Base-by-base conservation (phyloP, 495 filamentous ascomycete species). In the Gamarada debralockiae region DNA sequence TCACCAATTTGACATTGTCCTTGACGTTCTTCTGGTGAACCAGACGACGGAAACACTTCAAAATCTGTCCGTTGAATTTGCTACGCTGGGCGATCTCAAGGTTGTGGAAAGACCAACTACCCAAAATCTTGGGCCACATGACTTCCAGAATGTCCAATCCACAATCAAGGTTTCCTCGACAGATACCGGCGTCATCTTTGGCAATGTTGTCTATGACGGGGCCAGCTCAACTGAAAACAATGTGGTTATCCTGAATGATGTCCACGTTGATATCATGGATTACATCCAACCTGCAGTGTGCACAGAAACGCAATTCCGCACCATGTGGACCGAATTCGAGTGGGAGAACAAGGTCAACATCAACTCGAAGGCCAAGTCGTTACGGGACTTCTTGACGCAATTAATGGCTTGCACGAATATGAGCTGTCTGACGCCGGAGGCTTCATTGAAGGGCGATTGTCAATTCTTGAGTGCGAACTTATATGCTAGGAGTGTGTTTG, bases 341-440 rank as follows among this genome's bases (percentile, higher is more conserved):
- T 99, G 95, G 95, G 95, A 99, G 77, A 99, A 99, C 76, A 99
- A 99, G 80, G 93, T 99, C 64, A 97, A 97, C 73, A 97, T 97
- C 73, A 96, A 95, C 69, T 91, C 87, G 58, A 96, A 97, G 75
- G 91, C 90, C 58, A 95, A 95, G 78, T 86, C 75, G 24, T 76
- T 99, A 48, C 81, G 95, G 41, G 92, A 95, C 9, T 99, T 97
- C 81, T 73, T 99, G 51, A 84, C 89, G 60, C 87, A 95, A 64
- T 76, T 99, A 59, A 97, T 97, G 95, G 89, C 90, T 39, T 91
- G 84, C 66, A 99, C 95, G 42, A 97, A 97, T 66, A 99, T 99
- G 95, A 91, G 84, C 60, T 97, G 95, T 70, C 72, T 99, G 67
- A 97, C 95, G 7, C 95, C 95, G 10, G 95, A 97, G 65, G 92